Evolutionary conservation across 768 basidiomycete species (phyloP), one percentile per base, ranked within the genome.

Genomic region (Leccinum rimulosum): DNA sequence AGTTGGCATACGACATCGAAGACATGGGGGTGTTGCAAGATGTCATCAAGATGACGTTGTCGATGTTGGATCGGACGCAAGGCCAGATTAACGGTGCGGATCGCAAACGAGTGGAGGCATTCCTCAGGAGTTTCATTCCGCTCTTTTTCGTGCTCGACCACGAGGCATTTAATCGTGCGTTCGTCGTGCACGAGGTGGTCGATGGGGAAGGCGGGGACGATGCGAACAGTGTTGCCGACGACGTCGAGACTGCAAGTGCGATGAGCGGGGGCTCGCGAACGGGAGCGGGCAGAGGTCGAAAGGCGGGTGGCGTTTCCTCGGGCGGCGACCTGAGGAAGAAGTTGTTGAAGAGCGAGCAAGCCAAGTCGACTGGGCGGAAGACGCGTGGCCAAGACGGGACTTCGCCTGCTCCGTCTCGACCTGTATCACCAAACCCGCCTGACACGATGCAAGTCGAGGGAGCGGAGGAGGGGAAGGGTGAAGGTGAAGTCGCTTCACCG

Each of bases 21-120:
- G 91, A 96, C 70, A 76, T 84, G 11, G 78, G 79, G 17, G 89
- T 94, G 10, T 70, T 98, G 57, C 91, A 93, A 69, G 97, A 99
- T 68, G 82, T 85, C 25, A 72, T 96, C 71, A 95, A 95, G 77
- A 81, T 99, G 68, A 84, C 89, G 35, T 84, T 98, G 67, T 91
- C 91, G 3, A 92, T 93, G 74, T 78, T 99, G 65, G 96, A 98
- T 70, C 88, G 96, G 40, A 90, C 89, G 17, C 87, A 87, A 60
- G 87, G 82, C 8, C 88, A 89, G 72, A 82, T 93, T 55, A 81
- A 82, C 30, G 79, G 81, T 14, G 76, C 79, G 9, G 95, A 98
- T 66, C 79, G 93, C 68, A 87, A 84, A 68, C 80, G 87, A 65
- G 88, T 97, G 35, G 97, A 99, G 72, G 81, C 80, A 0, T 92